Conservation (phyloP, 805 yeast species). For the Tetrapisispora phaffii region DNA sequence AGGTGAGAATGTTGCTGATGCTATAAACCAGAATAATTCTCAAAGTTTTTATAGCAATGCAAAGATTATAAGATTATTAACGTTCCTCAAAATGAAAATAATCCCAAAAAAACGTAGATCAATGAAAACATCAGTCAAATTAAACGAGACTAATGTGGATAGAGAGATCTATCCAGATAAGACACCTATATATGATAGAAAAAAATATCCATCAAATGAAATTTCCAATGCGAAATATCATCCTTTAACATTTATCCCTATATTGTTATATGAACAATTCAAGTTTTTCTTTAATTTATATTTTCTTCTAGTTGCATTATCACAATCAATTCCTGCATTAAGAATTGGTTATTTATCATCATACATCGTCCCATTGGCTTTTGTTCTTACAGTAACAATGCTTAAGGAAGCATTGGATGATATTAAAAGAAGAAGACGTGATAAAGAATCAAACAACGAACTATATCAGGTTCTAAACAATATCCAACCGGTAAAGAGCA, state of each 20-base stretch:
- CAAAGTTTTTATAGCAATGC: background rate
- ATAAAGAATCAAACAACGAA: slow-evolving; percentile 80
- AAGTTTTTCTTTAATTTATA: slow-evolving; percentile 92
- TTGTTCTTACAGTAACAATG: slow-evolving; percentile 89
- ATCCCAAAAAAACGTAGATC: slow-evolving; percentile 4
- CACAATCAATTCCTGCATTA: slow-evolving; percentile 81
- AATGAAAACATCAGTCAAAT: slow-evolving; percentile 9
- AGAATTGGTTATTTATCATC: slow-evolving; percentile 90
- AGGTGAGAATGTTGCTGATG: background rate
- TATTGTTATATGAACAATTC: slow-evolving; percentile 88
- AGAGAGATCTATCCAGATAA: slow-evolving; percentile 37
- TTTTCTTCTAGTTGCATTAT: slow-evolving; percentile 84
- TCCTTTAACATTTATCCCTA: slow-evolving; percentile 77
- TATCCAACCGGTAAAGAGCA: slow-evolving; percentile 38
- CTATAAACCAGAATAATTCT: background rate
- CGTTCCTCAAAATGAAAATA: background rate
- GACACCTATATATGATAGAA: slow-evolving; percentile 29
- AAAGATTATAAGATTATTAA: background rate
- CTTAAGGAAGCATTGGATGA: slow-evolving; percentile 93
- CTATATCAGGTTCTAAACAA: slow-evolving; percentile 57
- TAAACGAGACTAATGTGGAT: slow-evolving; percentile 23
- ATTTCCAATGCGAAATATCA: slow-evolving; percentile 92
- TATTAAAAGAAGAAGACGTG: slow-evolving; percentile 80
- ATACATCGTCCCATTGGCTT: slow-evolving; percentile 87
- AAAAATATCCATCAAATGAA: slow-evolving; percentile 54